Evolutionary conservation across 2,329 filamentous ascomycete species (phyloP).

Genomic region (Cercospora sojina): DNA sequence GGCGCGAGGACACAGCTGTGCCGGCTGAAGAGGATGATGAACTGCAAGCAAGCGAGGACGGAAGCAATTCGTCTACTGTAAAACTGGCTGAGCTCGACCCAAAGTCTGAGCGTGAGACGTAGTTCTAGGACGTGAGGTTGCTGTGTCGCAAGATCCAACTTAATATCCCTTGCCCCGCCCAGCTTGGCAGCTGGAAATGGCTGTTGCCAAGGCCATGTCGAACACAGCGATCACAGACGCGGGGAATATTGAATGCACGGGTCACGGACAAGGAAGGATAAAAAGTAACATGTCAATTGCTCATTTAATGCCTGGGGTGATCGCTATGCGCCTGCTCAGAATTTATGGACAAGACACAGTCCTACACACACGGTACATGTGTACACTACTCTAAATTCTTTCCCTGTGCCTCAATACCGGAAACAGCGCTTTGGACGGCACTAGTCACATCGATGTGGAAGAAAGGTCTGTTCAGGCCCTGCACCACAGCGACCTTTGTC

Average conservation of each 20-base stretch:
- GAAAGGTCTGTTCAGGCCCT: conserved; percentile 83
- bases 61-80: not conserved
- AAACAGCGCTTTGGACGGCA: conserved; percentile 82
- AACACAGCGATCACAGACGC: not conserved
- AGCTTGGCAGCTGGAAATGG: not conserved
- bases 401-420: conserved; percentile 53
- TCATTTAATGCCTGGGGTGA: not conserved
- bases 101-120: not conserved
- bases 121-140: not conserved
- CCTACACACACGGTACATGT: not conserved
- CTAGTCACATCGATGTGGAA: conserved; percentile 93
- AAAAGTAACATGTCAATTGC: not conserved
- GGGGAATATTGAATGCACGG: not conserved
- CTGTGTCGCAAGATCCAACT: conserved; percentile 3
- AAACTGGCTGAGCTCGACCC: not conserved
- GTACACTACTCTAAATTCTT: conserved; percentile 4
- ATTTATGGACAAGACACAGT: not conserved
- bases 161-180: not conserved
- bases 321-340: not conserved
- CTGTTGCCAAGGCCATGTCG: not conserved
- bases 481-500: conserved; percentile 62
- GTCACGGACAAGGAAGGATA: not conserved
- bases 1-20: not conserved
- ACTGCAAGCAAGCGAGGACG: not conserved
- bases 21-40: too few species aligned